Evolutionary conservation across 345 rosid genomes (phyloP).

Genomic region (Rubroshorea leprosula): DNA sequence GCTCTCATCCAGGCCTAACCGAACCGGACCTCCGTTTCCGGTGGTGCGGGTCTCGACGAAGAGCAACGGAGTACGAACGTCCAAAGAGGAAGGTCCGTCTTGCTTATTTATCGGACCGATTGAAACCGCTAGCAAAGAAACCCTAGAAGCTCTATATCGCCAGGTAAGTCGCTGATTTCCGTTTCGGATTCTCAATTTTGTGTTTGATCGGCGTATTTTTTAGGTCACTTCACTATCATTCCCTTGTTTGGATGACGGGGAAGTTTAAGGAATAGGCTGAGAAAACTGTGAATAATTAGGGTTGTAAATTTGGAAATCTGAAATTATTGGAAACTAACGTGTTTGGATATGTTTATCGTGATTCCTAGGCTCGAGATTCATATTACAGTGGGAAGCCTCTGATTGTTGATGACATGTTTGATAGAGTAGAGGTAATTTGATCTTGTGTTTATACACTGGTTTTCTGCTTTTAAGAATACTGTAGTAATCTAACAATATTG

Average conservation of each 20-base stretch:
- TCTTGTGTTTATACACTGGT: background rate
- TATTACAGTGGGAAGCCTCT: conserved; percentile 83
- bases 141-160: conserved; percentile 84
- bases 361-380: conserved; percentile 67
- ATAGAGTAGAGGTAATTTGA: conserved; percentile 81
- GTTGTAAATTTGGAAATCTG: background rate
- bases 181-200: no score
- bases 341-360: background rate
- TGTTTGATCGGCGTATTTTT: no score
- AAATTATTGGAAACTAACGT: background rate
- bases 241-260: background rate
- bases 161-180: conserved; percentile 35
- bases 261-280: no score
- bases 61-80: conserved; percentile 30
- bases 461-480: background rate
- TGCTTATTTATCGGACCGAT: conserved; percentile 86
- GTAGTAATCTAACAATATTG: background rate
- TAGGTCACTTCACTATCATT: no score
- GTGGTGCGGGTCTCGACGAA: conserved; percentile 33
- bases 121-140: conserved; percentile 88
- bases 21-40: conserved; percentile 40
- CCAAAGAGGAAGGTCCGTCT: conserved; percentile 68
- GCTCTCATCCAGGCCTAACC: conserved; percentile 22
- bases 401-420: conserved; percentile 94
- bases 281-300: background rate